Percentiles rank a stretch among this genome's conserved stretches.
Conservation (phyloP, 306 rosid genomes). For the Acacia melanoxylon region DNA sequence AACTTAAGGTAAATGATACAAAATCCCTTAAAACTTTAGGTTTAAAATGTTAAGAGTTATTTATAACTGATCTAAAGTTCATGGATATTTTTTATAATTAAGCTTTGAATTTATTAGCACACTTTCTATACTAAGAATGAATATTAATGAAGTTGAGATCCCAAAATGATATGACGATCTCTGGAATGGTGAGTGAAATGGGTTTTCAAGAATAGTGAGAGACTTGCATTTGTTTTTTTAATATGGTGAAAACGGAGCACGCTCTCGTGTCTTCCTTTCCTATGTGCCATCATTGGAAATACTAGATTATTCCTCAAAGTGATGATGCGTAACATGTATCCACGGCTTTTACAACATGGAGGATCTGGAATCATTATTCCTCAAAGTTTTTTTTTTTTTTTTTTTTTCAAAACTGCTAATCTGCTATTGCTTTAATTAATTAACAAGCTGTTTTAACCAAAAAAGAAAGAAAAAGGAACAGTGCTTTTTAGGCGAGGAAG, state of each 20-base stretch:
- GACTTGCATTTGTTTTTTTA: slow-evolving; percentile 6
- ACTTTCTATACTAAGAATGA: neutral
- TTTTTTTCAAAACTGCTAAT: neutral
- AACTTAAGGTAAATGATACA: too few relatives aligned
- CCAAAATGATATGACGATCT: slow-evolving; percentile 1
- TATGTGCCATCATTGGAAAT: neutral
- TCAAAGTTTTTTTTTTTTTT: too few relatives aligned
- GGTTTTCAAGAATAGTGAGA: neutral
- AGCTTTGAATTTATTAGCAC: neutral
- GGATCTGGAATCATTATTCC: neutral
- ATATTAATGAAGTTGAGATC: slow-evolving; percentile 10
- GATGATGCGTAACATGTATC: neutral
- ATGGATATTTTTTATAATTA: too few relatives aligned
- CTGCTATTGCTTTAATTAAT: neutral
- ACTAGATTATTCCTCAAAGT: neutral
- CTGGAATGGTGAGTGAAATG: slow-evolving; percentile 1
- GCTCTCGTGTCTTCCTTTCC: neutral
- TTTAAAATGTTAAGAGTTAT: too few relatives aligned
- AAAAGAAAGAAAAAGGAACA: neutral
- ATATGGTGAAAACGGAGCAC: neutral
- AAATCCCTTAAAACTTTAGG: too few relatives aligned
- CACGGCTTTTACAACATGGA: too few relatives aligned
- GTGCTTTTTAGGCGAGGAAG: neutral
- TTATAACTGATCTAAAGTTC: too few relatives aligned
- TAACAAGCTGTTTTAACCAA: neutral